Evolutionary conservation across 305 asterid genomes (phyloP).

Genomic region (Ajuga reptans): DNA sequence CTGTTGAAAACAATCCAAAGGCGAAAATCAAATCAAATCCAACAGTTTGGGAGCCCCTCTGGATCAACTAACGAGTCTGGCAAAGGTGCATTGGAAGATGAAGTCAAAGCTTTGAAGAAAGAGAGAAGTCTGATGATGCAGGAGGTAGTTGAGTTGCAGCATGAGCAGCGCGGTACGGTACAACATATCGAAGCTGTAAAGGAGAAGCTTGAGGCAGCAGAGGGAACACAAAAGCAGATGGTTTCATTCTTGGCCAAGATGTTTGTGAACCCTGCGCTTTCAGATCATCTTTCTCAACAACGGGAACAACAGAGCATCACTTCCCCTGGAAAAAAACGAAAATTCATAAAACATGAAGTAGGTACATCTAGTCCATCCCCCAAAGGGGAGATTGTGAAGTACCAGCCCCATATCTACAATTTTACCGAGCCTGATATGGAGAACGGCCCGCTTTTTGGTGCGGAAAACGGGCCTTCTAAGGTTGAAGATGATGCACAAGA

Average conservation of each 20-base stretch:
- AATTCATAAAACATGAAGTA: slow-evolving; percentile 37
- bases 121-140: slow-evolving; percentile 57
- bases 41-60: slow-evolving; percentile 34
- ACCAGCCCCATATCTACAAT: slow-evolving; percentile 21
- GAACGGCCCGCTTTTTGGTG: slow-evolving; percentile 15
- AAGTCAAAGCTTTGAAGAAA: slow-evolving; percentile 39
- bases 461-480: slow-evolving; percentile 16
- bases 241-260: slow-evolving; percentile 68
- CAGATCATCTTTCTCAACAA: slow-evolving; percentile 27
- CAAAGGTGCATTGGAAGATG: slow-evolving; percentile 33
- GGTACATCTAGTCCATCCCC: slow-evolving; percentile 17
- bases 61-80: slow-evolving; percentile 26
- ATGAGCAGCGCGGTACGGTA: slow-evolving; percentile 44
- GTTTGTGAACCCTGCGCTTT: slow-evolving; percentile 39
- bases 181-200: slow-evolving; percentile 46
- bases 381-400: slow-evolving; percentile 24
- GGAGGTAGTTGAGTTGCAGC: slow-evolving; percentile 54
- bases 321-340: slow-evolving; percentile 35
- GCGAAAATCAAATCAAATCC: slow-evolving; percentile 46
- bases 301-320: slow-evolving; percentile 34
- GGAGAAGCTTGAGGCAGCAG: slow-evolving; percentile 60
- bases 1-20: slow-evolving; percentile 56
- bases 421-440: slow-evolving; percentile 19
- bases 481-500: slow-evolving; percentile 22
- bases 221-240: slow-evolving; percentile 59